Conservation (phyloP, 768 basidiomycete species). For the Chalciporus chontae region DNA sequence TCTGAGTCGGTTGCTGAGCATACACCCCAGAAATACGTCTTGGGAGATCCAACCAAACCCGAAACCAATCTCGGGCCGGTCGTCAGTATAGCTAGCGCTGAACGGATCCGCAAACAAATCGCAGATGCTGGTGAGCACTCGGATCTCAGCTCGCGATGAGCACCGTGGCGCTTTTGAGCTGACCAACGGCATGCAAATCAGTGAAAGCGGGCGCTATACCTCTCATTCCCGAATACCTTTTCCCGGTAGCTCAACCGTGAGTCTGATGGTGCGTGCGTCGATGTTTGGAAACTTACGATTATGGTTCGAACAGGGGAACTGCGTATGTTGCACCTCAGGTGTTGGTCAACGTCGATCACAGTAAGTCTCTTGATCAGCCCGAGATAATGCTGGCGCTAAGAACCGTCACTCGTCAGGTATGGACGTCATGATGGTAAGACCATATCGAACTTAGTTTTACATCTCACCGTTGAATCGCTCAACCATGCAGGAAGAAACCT, state of each 20-base stretch:
- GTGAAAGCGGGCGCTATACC: slow-evolving; percentile 77
- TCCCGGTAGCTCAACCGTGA: slow-evolving; percentile 66
- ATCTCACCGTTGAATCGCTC: neutral
- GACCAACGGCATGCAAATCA: slow-evolving; percentile 18
- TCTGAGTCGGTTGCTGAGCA: neutral
- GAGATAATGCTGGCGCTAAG: slow-evolving; percentile 1
- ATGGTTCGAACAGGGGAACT: slow-evolving; percentile 51
- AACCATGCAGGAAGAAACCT: slow-evolving; percentile 69
- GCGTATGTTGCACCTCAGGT: slow-evolving; percentile 92
- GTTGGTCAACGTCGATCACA: slow-evolving; percentile 82
- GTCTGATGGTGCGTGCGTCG: slow-evolving; percentile 19
- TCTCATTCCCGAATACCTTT: slow-evolving; percentile 65
- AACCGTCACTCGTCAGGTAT: slow-evolving; percentile 49
- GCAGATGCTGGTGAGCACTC: slow-evolving; percentile 65
- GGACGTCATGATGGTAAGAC: slow-evolving; percentile 85
- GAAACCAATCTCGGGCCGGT: slow-evolving; percentile 90
- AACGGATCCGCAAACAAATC: slow-evolving; percentile 82
- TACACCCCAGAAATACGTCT: slow-evolving; percentile 59
- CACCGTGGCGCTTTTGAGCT: neutral
- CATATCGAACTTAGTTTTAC: too few relatives aligned
- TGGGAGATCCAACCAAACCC: slow-evolving; percentile 78
- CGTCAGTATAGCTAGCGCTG: slow-evolving; percentile 82
- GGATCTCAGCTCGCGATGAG: neutral
- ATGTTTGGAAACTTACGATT: neutral
- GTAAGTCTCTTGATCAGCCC: slow-evolving; percentile 43